These are phyloP conservation scores for Leccinum variabile DNA, from an alignment of 1,284 basidiomycete genomes.

Conservation along the genomic window DNA sequence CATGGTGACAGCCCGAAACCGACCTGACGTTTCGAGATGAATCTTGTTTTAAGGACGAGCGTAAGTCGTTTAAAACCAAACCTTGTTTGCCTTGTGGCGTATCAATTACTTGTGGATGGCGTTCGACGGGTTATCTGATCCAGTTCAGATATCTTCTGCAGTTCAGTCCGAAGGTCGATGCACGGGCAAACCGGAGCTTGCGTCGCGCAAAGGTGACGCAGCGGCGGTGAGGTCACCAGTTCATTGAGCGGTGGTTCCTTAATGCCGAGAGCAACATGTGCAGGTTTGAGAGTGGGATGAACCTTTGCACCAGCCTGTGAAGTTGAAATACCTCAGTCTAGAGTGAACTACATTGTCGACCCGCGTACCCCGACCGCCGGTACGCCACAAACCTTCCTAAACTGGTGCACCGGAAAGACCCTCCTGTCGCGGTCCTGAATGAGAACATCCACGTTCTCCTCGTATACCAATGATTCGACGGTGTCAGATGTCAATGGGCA, in stretches of 20 bases:
- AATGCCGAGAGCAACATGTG: conserved; percentile 82
- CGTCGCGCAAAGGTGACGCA: conserved; percentile 27
- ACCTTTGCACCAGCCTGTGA: conserved; percentile 74
- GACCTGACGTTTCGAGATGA: too few relatives aligned
- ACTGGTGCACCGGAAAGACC: conserved; percentile 67
- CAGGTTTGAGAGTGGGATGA: conserved; percentile 55
- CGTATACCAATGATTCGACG: conserved; percentile 58
- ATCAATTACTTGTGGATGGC: too few relatives aligned
- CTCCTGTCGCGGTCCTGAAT: conserved; percentile 76
- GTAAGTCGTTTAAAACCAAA: too few relatives aligned
- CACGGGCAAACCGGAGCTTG: conserved; percentile 22
- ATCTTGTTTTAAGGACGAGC: too few relatives aligned
- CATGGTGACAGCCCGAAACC: too few relatives aligned
- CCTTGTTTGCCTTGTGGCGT: too few relatives aligned
- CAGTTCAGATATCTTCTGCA: too few relatives aligned
- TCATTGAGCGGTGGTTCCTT: conserved; percentile 78
- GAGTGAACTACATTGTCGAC: conserved; percentile 1
- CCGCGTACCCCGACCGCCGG: neutral
- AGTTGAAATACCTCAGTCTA: conserved; percentile 9
- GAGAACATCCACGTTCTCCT: conserved; percentile 63
- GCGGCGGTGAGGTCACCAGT: conserved; percentile 56
- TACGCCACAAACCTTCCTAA: conserved; percentile 55
- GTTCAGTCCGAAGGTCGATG: too few relatives aligned
- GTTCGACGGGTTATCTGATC: too few relatives aligned
- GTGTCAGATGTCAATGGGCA: conserved; percentile 73